These are phyloP conservation scores for Pseudogymnoascus sp. DNA, from an alignment of 2,329 filamentous ascomycete genomes.

Conservation along the genomic window DNA sequence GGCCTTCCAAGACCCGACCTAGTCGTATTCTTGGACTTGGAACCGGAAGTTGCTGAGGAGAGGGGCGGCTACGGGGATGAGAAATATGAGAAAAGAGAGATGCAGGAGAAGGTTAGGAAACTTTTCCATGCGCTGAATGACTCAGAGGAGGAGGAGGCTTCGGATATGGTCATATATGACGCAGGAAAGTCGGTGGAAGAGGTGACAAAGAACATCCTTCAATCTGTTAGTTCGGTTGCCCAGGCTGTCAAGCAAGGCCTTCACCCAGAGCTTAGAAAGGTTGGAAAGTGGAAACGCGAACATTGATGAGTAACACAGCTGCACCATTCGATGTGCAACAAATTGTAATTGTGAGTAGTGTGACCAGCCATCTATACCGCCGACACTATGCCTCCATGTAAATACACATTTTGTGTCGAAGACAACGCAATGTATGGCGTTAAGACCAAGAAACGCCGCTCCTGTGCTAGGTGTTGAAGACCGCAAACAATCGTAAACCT, in stretches of 20 bases:
- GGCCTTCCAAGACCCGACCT: conserved; percentile 82
- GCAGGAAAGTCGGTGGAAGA: conserved; percentile 47
- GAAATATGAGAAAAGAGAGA: conserved; percentile 74
- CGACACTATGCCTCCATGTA: conserved; percentile 3
- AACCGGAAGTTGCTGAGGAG: conserved; percentile 59
- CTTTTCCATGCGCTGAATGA: conserved; percentile 55
- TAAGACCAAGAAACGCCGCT: conserved; percentile 27
- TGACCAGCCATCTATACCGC: background rate
- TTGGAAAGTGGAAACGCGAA: conserved; percentile 13
- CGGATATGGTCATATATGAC: conserved; percentile 47
- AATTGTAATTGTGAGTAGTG: background rate
- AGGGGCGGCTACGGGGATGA: conserved; percentile 86
- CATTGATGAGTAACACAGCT: background rate
- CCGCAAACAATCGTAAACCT: conserved; percentile 18
- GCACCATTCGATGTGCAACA: background rate
- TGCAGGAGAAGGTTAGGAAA: conserved; percentile 71
- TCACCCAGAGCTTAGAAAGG: background rate
- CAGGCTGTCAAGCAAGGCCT: background rate
- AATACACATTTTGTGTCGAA: background rate
- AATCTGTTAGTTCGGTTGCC: conserved; percentile 32
- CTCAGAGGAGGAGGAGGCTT: conserved; percentile 40
- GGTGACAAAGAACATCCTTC: conserved; percentile 42
- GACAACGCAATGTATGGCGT: conserved; percentile 21
- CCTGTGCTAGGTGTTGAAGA: conserved; percentile 27
- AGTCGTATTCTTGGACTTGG: conserved; percentile 79